Conservation (phyloP, 208 protist genomes). For the Leishmania mexicana region DNA sequence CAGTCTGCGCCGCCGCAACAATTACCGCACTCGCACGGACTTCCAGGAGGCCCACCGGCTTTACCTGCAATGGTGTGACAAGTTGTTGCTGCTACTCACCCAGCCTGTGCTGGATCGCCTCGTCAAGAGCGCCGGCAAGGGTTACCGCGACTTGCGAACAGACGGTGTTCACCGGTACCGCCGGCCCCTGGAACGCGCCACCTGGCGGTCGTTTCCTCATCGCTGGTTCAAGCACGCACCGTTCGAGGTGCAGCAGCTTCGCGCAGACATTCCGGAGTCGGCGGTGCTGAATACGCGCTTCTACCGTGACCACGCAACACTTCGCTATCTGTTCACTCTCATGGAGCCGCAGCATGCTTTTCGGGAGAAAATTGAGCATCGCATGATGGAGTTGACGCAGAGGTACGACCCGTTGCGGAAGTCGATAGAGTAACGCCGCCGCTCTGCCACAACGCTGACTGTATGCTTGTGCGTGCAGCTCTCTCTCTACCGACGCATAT, state of each 20-base stretch:
- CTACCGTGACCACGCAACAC: constrained; percentile 77
- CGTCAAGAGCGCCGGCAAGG: constrained; percentile 74
- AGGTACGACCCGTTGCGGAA: constrained; percentile 51
- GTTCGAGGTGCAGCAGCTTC: constrained; percentile 90
- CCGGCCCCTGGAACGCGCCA: constrained; percentile 52
- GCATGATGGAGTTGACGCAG: constrained; percentile 63
- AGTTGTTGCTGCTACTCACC: constrained; percentile 76
- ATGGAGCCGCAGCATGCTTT: constrained; percentile 86
- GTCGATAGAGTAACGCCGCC: neutral
- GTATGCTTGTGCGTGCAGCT: too few relatives aligned
- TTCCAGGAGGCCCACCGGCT: constrained; percentile 65
- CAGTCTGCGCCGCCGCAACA: constrained; percentile 49
- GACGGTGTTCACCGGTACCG: constrained; percentile 74
- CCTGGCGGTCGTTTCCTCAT: constrained; percentile 82
- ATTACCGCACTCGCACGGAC: constrained; percentile 61
- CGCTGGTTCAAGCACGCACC: constrained; percentile 89
- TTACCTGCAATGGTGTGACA: constrained; percentile 80
- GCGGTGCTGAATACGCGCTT: constrained; percentile 79
- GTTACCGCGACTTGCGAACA: constrained; percentile 49
- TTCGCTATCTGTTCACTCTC: constrained; percentile 80
- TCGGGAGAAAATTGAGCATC: constrained; percentile 59
- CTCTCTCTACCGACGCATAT: neutral
- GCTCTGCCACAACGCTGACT: neutral
- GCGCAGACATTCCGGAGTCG: constrained; percentile 76
- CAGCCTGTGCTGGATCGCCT: constrained; percentile 81